Evolutionary conservation across 169 alveolate species (phyloP), one percentile per base, ranked within the genome.

Genomic region (Haemoproteus tartakovskyi): DNA sequence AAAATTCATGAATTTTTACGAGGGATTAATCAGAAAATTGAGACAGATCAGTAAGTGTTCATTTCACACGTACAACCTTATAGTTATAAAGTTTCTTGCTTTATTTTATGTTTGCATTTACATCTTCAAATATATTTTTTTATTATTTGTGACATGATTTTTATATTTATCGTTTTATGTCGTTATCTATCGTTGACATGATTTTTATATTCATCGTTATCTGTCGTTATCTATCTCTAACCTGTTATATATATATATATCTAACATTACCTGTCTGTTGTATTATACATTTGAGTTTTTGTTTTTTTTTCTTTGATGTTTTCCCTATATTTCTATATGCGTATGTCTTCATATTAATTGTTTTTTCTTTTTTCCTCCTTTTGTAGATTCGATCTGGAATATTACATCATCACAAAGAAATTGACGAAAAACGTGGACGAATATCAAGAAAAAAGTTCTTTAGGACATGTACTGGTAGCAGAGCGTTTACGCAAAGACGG

Each of bases 401-500:
- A 27, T 38, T 70, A 54, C 27, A 52, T 56, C 1, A 70, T 70
- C 18, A 82, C 82, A 30, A 81, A 43, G n/a, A 56, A 51, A 30
- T 50, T 52, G 54, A 48, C 59, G 21, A 78, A 24, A 48, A 79
- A 48, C 43, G 91, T 60, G 78, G 87, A 47, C 93, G 95, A 8
- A 62, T 96, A 70, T 91, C 93, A 54, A 92, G 94, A 47, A 96
- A 83, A 80, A 83, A 95, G 57, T 95, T 98, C 54, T 92, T 98
- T 27, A 93, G 97, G 92, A 11, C 99, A 94, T 79, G 99, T 94
- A 8, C 86, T 90, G 29, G 99, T 94, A 22, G 99, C 99, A 37
- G 92, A 87, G 60, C 87, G 98, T 60, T 43, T 93, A 87, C 91
- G 88, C 60, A 85, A 87, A 79, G 62, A 88, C 74, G 92, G 98